Conservation (phyloP, 331 rosid genomes). For the Telfairia occidentalis region DNA sequence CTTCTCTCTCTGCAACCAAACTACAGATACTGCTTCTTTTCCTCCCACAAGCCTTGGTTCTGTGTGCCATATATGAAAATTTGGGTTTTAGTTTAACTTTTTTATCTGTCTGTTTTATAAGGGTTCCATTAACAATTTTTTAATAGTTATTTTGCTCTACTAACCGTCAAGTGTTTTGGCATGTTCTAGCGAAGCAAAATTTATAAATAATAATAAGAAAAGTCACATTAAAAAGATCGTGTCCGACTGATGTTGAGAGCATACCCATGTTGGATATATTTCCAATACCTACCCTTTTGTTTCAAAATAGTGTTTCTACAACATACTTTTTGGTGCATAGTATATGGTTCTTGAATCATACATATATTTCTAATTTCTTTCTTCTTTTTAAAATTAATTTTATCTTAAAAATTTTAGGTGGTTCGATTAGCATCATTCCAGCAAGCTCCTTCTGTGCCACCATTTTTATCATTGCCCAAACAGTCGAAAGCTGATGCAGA, state of each 20-base stretch:
- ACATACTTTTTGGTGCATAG: not conserved
- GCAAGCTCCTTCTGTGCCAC: constrained; percentile 97
- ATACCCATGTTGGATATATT: not conserved
- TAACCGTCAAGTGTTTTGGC: not conserved
- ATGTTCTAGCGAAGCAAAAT: not conserved
- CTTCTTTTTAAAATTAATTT: not conserved
- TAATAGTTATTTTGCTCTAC: not conserved
- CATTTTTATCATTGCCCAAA: constrained; percentile 64
- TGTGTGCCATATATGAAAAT: not conserved
- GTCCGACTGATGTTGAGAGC: not conserved
- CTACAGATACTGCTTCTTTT: too few relatives aligned
- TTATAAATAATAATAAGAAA: not conserved
- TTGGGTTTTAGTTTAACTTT: not conserved
- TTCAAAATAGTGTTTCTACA: not conserved
- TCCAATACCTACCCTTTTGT: not conserved
- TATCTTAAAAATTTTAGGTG: constrained; percentile 37
- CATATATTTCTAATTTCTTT: not conserved
- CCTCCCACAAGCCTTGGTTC: not conserved
- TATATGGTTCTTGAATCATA: not conserved
- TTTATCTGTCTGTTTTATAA: not conserved
- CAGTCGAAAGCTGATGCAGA: constrained; percentile 71
- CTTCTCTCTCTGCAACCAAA: too few relatives aligned
- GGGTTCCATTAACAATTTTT: not conserved
- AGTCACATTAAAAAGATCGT: not conserved
- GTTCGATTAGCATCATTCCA: constrained; percentile 98